Percentiles rank a stretch among this genome's conserved stretches.
Conservation (phyloP, 2,329 filamentous ascomycete genomes). For the Cephalotrichum gorgonifer region DNA sequence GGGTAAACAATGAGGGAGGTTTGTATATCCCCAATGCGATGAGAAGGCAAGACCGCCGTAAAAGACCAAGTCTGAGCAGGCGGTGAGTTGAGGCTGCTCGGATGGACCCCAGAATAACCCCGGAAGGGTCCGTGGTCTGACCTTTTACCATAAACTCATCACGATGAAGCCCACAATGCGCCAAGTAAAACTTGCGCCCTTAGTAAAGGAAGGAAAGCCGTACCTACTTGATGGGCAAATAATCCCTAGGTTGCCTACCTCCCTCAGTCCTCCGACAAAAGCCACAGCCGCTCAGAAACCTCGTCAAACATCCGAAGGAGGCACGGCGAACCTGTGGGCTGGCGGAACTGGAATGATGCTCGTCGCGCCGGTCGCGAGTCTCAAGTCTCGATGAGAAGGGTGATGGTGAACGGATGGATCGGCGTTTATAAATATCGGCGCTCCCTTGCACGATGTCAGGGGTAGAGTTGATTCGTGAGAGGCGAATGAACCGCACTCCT, state of each 20-base stretch:
- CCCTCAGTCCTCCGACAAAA: conserved; percentile 2
- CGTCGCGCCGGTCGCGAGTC: neutral
- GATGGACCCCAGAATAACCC: neutral
- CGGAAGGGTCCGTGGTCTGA: conserved; percentile 5
- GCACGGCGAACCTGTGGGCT: neutral
- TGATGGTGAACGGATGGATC: neutral
- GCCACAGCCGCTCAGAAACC: neutral
- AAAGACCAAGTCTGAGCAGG: neutral
- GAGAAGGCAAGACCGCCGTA: neutral
- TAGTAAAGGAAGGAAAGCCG: neutral
- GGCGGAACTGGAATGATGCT: neutral
- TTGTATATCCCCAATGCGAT: neutral
- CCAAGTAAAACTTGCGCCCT: neutral
- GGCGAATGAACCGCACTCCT: neutral
- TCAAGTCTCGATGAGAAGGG: no score
- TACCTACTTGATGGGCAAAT: neutral
- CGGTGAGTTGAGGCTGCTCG: neutral
- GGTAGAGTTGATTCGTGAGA: neutral
- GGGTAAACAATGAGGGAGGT: neutral
- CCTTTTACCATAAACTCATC: conserved; percentile 7
- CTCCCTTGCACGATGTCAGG: neutral
- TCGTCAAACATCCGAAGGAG: neutral
- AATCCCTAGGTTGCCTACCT: neutral
- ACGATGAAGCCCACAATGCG: neutral
- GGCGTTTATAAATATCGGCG: neutral